These are phyloP conservation scores for Wilcoxina mikolae DNA, from an alignment of 495 filamentous ascomycete species.

Conservation along the genomic window DNA sequence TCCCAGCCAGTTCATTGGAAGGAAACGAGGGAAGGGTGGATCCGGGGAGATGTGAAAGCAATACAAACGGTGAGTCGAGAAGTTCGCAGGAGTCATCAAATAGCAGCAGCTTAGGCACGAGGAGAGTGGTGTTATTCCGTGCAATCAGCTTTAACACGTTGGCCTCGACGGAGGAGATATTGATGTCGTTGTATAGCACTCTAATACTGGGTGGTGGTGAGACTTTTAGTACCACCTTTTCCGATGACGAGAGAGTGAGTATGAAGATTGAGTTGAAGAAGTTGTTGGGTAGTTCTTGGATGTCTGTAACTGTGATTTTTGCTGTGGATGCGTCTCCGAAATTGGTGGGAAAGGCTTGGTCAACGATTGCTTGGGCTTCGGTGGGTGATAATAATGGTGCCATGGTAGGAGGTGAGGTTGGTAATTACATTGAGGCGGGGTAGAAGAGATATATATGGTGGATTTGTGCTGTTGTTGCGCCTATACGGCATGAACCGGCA, in stretches of 20 bases:
- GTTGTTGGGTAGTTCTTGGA: conserved; percentile 11
- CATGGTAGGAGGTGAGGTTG: too few relatives aligned
- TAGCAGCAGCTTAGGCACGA: conserved; percentile 11
- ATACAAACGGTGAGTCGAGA: conserved; percentile 21
- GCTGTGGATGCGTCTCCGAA: not conserved
- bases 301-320: not conserved
- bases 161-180: conserved; percentile 18
- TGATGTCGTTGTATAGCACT: conserved; percentile 18
- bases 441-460: too few relatives aligned
- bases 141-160: conserved; percentile 8
- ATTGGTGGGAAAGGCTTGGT: conserved; percentile 14
- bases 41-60: conserved; percentile 18
- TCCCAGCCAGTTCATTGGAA: not conserved
- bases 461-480: too few relatives aligned
- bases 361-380: conserved; percentile 19
- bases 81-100: conserved; percentile 16
- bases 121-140: conserved; percentile 7
- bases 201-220: conserved; percentile 18
- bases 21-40: not conserved
- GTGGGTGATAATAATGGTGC: not conserved
- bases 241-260: conserved; percentile 9
- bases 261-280: conserved; percentile 17
- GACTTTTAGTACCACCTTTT: conserved; percentile 20
- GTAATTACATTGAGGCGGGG: too few relatives aligned
- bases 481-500: too few relatives aligned